Conservation (phyloP, 129 eudicot genomes). For the Lactuca saligna region DNA sequence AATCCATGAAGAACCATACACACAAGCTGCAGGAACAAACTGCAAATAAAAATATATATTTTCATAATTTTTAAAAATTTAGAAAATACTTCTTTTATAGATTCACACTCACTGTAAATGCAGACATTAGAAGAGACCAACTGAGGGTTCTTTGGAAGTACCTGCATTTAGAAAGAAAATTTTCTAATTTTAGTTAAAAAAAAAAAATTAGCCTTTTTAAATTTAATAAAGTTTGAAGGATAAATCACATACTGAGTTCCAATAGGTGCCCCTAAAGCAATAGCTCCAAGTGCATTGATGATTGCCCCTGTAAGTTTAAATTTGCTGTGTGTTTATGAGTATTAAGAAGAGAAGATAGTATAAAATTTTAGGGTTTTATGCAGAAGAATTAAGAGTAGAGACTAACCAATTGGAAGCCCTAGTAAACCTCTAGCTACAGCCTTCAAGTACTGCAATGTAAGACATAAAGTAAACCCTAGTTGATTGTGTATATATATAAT, state of each 20-base stretch:
- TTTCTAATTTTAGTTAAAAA: not conserved
- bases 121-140: constrained; percentile 95
- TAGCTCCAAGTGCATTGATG: constrained; percentile 87
- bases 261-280: constrained; percentile 89
- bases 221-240: not conserved
- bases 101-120: constrained; percentile 63
- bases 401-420: constrained; percentile 74
- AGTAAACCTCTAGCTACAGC: constrained; percentile 76
- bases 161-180: constrained; percentile 34
- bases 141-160: constrained; percentile 54
- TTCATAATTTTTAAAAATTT: not conserved
- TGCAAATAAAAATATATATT: constrained; percentile 28
- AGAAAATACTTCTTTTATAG: constrained; percentile 9
- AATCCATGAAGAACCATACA: constrained; percentile 79
- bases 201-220: not conserved
- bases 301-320: constrained; percentile 65
- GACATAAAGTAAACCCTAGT: constrained; percentile 5
- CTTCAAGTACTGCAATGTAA: constrained; percentile 61
- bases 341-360: constrained; percentile 17
- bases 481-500: constrained; percentile 4
- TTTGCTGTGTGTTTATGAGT: not conserved
- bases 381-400: constrained; percentile 12
- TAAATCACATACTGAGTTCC: constrained; percentile 58
- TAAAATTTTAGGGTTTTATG: not conserved
- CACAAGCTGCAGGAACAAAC: constrained; percentile 84